phyloP scores from a whole-genome alignment of 2,329 filamentous ascomycete species.

The Grosmannia huntii region DNA sequence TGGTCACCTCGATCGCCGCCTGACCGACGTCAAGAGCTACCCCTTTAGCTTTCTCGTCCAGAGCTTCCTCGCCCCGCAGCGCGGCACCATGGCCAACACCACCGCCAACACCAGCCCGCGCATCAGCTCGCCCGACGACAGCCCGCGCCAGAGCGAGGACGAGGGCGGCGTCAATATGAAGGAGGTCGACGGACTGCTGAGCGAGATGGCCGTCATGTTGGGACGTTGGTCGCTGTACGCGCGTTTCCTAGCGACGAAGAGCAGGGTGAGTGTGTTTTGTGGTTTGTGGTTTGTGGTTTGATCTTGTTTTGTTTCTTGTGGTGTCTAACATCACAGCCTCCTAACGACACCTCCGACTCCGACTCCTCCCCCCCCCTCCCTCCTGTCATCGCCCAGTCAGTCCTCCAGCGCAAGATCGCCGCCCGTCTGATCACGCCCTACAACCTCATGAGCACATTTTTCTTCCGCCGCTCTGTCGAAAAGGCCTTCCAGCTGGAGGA shows the following conservation, averaged over 20 bases:
- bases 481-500: slow-evolving; percentile 97
- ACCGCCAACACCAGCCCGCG: slow-evolving; percentile 41
- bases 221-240: slow-evolving; percentile 87
- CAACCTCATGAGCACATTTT: slow-evolving; percentile 88
- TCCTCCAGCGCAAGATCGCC: slow-evolving; percentile 65
- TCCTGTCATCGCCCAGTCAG: slow-evolving; percentile 63
- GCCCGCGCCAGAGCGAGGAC: slow-evolving; percentile 58
- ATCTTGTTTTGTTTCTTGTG: neutral
- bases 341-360: no score
- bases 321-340: slow-evolving; percentile 2
- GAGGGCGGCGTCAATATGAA: slow-evolving; percentile 91
- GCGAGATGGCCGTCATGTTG: slow-evolving; percentile 84
- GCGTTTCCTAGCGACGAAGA: slow-evolving; percentile 78
- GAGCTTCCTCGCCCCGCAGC: slow-evolving; percentile 70
- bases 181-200: slow-evolving; percentile 77
- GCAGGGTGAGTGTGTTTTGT: slow-evolving; percentile 44
- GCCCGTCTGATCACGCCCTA: slow-evolving; percentile 68
- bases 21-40: slow-evolving; percentile 95
- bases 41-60: slow-evolving; percentile 95
- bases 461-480: slow-evolving; percentile 90
- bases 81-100: slow-evolving; percentile 31
- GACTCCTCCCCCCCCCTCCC: slow-evolving; percentile 45
- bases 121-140: slow-evolving; percentile 55
- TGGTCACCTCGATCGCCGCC: slow-evolving; percentile 64
- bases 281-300: neutral